Evolutionary conservation across 2,329 filamentous ascomycete genomes (phyloP), one percentile per base, ranked within the genome.

Genomic region (Aureobasidium sp.): DNA sequence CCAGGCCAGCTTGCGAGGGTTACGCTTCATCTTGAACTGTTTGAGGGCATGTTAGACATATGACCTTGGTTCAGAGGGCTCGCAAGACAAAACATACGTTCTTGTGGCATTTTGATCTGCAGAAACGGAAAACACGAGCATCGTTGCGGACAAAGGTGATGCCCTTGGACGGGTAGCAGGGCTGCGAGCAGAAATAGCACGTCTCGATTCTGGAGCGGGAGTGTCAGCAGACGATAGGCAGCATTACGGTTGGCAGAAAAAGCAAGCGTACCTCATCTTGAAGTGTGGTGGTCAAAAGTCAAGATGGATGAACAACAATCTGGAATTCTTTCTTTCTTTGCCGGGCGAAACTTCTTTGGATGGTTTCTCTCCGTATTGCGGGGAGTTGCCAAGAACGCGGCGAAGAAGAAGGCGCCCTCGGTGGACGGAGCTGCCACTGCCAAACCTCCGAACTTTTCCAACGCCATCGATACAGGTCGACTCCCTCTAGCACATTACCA

Each of bases 21-120:
- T 97, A 68, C 94, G 87, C 88, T 96, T 96, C 90, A 96, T 96
- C 79, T 95, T 94, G 85, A 95, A 96, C 82, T 86, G 67, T 55
- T 47, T n/a, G 9, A 20, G n/a, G 29, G 3, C 36, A 29, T 59
- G 65, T 68, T 44, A 65, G 66, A 13, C 26, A 26, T 36, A 5
- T 10, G 8, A 34, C 17, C 27, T 12, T 37, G 1, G 32, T 13
- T 26, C 1, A 1, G 17, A 34, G 10, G n/a, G 6, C 24, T 59
- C 20, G 24, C 15, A 37, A 48, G 27, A 15, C n/a, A 24, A 4
- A 20, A 64, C 70, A 41, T 66, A 74, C 72, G 71, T 80, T 80
- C 69, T 86, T 87, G 77, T 88, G 86, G 76, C 83, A 86, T 80
- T 86, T 86, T 52, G 78, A 82, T 55, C 85, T 82, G 78, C 86